Conservation (phyloP, 1,284 basidiomycete genomes). For the Sporisorium scitamineum region DNA sequence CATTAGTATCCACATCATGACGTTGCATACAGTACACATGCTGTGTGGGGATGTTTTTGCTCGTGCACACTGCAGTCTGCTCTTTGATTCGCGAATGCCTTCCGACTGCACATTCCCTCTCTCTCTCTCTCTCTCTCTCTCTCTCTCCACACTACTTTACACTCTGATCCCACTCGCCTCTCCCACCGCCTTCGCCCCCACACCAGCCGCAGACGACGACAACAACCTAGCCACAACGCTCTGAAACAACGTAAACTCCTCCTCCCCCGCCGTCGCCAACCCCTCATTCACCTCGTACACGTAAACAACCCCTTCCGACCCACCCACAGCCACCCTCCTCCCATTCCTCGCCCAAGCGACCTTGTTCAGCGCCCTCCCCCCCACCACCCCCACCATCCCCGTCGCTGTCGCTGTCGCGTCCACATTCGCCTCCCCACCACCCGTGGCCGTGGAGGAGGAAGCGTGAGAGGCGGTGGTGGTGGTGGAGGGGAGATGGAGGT, state of each 20-base stretch:
- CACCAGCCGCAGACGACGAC: background rate
- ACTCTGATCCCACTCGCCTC: background rate
- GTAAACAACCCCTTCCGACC: conserved; percentile 90
- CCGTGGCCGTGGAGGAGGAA: background rate
- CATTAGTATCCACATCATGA: too few relatives aligned
- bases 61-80: background rate
- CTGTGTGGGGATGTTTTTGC: too few relatives aligned
- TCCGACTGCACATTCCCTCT: too few relatives aligned
- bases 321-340: conserved; percentile 85
- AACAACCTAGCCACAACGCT: conserved; percentile 34
- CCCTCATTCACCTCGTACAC: conserved; percentile 76
- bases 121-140: too few relatives aligned
- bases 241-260: conserved; percentile 56
- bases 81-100: background rate
- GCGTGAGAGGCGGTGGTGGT: background rate
- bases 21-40: too few relatives aligned
- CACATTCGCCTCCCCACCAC: background rate
- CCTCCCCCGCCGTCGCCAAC: conserved; percentile 41
- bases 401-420: too few relatives aligned
- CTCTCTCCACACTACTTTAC: too few relatives aligned
- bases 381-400: too few relatives aligned
- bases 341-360: conserved; percentile 93
- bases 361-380: conserved; percentile 83
- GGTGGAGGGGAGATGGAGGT: conserved; percentile 12
- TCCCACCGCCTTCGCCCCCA: background rate